These are phyloP conservation scores for Botryococcus braunii DNA, from an alignment of 163 green algal species.

Conservation along the genomic window DNA sequence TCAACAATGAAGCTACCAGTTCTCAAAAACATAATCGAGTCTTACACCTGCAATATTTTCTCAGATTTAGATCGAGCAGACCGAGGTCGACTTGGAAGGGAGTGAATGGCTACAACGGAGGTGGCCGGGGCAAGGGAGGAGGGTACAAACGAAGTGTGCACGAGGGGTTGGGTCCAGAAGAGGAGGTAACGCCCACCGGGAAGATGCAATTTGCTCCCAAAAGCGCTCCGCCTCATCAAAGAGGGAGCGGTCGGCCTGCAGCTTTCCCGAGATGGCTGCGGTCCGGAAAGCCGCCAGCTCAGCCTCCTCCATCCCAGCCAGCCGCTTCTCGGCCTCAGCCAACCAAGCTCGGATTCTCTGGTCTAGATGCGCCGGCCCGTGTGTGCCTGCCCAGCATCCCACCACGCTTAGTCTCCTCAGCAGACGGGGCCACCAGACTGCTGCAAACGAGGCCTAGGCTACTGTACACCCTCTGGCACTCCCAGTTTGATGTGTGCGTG, in stretches of 20 bases:
- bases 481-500: too few species aligned
- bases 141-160: not conserved
- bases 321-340: conserved; percentile 21
- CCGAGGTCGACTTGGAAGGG: not conserved
- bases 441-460: too few species aligned
- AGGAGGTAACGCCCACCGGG: conserved; percentile 21
- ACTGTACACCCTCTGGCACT: too few species aligned
- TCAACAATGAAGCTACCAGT: not conserved
- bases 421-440: too few species aligned
- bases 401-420: too few species aligned
- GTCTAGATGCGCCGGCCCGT: conserved; percentile 48
- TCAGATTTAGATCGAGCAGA: not conserved
- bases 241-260: conserved; percentile 65
- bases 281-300: conserved; percentile 64
- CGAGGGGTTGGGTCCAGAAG: not conserved
- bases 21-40: not conserved
- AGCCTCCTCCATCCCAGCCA: conserved; percentile 34
- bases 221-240: conserved; percentile 65
- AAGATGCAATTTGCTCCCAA: conserved; percentile 70
- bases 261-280: conserved; percentile 55
- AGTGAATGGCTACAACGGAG: not conserved
- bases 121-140: not conserved
- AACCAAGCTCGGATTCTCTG: conserved; percentile 66
- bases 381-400: conserved; percentile 17
- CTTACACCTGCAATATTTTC: not conserved